Percentiles rank a stretch among this genome's conserved stretches.
Evolutionary conservation across 768 basidiomycete genomes (phyloP).

Genomic region (Pisolithus orientalis): DNA sequence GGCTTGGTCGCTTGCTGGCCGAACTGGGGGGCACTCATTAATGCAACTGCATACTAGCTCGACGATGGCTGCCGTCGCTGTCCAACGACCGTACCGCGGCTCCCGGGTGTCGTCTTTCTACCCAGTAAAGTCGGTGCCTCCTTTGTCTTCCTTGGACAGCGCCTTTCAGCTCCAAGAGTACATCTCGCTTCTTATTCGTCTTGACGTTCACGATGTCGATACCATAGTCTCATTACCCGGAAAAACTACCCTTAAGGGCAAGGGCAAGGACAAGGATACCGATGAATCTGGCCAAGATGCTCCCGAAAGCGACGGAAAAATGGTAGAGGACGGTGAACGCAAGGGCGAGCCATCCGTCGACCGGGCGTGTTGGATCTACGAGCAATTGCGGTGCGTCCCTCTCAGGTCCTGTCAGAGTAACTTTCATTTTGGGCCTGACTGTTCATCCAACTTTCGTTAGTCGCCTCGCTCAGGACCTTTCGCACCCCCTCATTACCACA

Average conservation of each 20-base stretch:
- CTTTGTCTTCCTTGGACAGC: conserved; percentile 73
- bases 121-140: conserved; percentile 64
- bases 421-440: not conserved
- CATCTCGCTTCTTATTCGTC: conserved; percentile 79
- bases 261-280: conserved; percentile 15
- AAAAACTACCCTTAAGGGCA: conserved; percentile 15
- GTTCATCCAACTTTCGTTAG: conserved; percentile 31
- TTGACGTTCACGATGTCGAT: conserved; percentile 85
- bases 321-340: conserved; percentile 21
- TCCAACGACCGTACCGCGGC: conserved; percentile 68
- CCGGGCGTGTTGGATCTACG: conserved; percentile 81
- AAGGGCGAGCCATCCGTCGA: conserved; percentile 59
- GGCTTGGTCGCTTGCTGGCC: not conserved
- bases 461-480: conserved; percentile 82
- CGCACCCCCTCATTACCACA: conserved; percentile 78
- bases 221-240: conserved; percentile 74
- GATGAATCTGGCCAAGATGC: conserved; percentile 17
- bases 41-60: conserved; percentile 5
- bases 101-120: conserved; percentile 78
- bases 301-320: conserved; percentile 27
- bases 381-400: conserved; percentile 44
- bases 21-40: not conserved
- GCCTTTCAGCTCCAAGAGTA: conserved; percentile 95
- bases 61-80: conserved; percentile 31
- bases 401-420: no score